Conservation (phyloP, 331 rosid genomes). For the Quercus tomentella region DNA sequence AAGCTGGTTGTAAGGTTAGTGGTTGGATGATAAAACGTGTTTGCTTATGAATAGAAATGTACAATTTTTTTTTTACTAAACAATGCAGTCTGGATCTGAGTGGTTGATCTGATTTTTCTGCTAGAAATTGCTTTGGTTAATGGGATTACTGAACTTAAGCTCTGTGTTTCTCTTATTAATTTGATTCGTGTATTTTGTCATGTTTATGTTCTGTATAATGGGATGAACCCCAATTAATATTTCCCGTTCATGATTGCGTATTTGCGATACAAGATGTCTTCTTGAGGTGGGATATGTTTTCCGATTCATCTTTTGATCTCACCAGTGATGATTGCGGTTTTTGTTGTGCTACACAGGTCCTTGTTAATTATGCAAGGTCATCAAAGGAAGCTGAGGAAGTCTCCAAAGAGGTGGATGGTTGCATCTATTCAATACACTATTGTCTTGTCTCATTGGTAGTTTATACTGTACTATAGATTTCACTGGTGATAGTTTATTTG, state of each 20-base stretch:
- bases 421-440: neutral
- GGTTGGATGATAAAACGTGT: neutral
- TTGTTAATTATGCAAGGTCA: conserved; percentile 90
- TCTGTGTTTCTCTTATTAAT: neutral
- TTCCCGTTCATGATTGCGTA: neutral
- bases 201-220: neutral
- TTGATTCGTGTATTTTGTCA: neutral
- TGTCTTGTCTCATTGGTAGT: conserved; percentile 2
- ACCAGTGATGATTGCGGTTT: conserved; percentile 3
- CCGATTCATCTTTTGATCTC: neutral
- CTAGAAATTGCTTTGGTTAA: neutral
- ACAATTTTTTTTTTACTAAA: neutral
- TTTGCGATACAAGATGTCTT: neutral
- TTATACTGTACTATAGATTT: neutral
- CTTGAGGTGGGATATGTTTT: neutral
- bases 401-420: conserved; percentile 67
- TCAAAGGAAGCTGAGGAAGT: conserved; percentile 97
- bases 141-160: neutral
- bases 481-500: conserved; percentile 10
- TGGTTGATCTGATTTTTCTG: neutral
- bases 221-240: neutral
- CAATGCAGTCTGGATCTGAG: neutral
- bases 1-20: conserved; percentile 56
- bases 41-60: neutral
- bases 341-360: conserved; percentile 48